Conservation (phyloP, 305 asterid species). For the Ilex paraguariensis region DNA sequence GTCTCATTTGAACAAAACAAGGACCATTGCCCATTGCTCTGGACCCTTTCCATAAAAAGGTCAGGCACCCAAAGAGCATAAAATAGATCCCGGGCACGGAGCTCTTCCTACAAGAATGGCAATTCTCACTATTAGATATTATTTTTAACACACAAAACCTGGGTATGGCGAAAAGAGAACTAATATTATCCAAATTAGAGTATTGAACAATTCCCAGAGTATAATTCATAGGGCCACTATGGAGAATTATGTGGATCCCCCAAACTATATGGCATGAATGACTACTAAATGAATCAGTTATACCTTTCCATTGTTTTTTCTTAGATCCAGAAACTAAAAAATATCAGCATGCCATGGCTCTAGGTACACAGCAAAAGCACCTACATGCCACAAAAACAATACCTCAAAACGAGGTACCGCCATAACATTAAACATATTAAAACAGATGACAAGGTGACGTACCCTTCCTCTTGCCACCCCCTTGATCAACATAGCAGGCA, state of each 20-base stretch:
- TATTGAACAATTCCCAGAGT: neutral
- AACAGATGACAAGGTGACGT: neutral
- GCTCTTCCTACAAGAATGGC: neutral
- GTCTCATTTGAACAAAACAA: slow-evolving; percentile 3
- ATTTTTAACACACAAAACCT: too few species aligned
- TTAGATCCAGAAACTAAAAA: neutral
- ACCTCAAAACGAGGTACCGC: neutral
- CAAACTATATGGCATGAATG: too few species aligned
- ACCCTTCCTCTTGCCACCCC: slow-evolving; percentile 8
- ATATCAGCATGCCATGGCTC: slow-evolving; percentile 7
- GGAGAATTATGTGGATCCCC: neutral
- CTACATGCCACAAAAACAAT: neutral
- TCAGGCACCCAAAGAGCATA: slow-evolving; percentile 3
- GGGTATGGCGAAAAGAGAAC: too few species aligned
- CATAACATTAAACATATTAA: neutral
- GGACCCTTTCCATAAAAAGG: slow-evolving; percentile 3
- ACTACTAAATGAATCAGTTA: neutral
- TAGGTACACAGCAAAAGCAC: slow-evolving; percentile 3
- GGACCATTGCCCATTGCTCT: slow-evolving; percentile 1
- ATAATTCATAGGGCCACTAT: neutral
- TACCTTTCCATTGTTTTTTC: slow-evolving; percentile 5
- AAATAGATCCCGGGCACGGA: slow-evolving; percentile 1
- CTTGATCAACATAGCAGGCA: slow-evolving; percentile 6
- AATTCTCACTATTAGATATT: too few species aligned
- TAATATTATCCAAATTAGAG: too few species aligned